A percentile compares a stretch with the other conserved stretches of the same genome.
These are phyloP conservation scores for Lachnum nothofagi DNA, from an alignment of 2,329 filamentous ascomycete genomes.

Conservation along the genomic window DNA sequence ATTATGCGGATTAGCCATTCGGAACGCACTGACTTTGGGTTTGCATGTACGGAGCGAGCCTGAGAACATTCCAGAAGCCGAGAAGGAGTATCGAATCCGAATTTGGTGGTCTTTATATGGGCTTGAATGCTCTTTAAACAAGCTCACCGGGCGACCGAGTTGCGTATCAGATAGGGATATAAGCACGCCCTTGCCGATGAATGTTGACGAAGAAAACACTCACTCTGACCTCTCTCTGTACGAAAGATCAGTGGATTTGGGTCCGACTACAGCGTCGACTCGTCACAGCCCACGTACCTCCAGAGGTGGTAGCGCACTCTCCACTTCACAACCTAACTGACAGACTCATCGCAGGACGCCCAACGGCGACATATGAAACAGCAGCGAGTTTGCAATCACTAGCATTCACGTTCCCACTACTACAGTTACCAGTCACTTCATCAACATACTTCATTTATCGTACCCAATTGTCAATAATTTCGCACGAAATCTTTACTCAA, in stretches of 20 bases:
- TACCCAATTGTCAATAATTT: constrained; percentile 24
- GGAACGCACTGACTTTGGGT: constrained; percentile 23
- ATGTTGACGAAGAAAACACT: constrained; percentile 19
- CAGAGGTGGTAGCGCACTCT: no score
- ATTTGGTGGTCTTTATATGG: constrained; percentile 29
- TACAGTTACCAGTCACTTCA: constrained; percentile 13
- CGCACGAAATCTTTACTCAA: constrained; percentile 24
- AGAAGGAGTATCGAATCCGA: constrained; percentile 26
- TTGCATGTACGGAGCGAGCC: constrained; percentile 24
- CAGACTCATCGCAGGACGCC: no score
- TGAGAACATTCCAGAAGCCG: constrained; percentile 16
- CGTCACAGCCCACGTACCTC: constrained; percentile 5
- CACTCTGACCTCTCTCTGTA: constrained; percentile 6
- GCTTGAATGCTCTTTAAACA: constrained; percentile 22
- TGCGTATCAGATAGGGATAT: constrained; percentile 27
- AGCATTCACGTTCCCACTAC: constrained; percentile 8
- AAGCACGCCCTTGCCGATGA: constrained; percentile 24
- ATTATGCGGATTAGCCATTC: constrained; percentile 24
- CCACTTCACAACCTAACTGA: no score
- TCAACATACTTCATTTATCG: constrained; percentile 27
- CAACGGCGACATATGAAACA: no score
- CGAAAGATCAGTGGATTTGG: not conserved
- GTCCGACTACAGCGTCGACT: no score
- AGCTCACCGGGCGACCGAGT: constrained; percentile 26
- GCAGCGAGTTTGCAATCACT: not conserved